These are phyloP conservation scores for Polytrichum formosum DNA, from an alignment of 225 moss, liverwort and hornwort genomes.

Conservation along the genomic window DNA sequence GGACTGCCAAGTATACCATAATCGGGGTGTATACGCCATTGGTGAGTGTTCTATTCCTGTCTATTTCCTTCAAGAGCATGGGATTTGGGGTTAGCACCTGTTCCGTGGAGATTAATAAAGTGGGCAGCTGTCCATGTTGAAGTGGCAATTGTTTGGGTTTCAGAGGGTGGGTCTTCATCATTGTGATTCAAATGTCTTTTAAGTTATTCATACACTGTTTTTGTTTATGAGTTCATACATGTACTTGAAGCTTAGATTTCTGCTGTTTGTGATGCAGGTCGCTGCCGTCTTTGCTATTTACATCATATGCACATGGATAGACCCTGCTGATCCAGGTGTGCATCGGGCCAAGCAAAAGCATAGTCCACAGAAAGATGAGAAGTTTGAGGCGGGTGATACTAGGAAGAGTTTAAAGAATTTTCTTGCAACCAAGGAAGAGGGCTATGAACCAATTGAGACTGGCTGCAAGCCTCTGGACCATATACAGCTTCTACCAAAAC, in stretches of 20 bases:
- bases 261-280: constrained; percentile 42
- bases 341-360: constrained; percentile 35
- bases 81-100: too few species aligned
- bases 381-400: constrained; percentile 25
- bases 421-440: constrained; percentile 41
- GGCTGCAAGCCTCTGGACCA: constrained; percentile 48
- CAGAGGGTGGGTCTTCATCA: too few species aligned
- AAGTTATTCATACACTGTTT: neutral
- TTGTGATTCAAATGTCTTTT: neutral
- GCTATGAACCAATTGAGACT: constrained; percentile 47
- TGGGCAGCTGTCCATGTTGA: too few species aligned
- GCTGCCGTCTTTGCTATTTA: constrained; percentile 71
- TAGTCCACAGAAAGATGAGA: constrained; percentile 20
- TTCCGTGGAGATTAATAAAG: too few species aligned
- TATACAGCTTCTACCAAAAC: constrained; percentile 27
- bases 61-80: too few species aligned
- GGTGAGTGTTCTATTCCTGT: constrained; percentile 25
- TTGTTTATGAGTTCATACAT: neutral
- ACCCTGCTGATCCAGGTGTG: constrained; percentile 83
- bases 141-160: too few species aligned
- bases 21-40: constrained; percentile 71
- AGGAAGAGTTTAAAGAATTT: constrained; percentile 30
- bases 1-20: constrained; percentile 52
- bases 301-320: constrained; percentile 76
- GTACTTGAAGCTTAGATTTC: neutral